Evolutionary conservation across 179 eudicot genomes (phyloP).

Genomic region (Heliamphora pulchella): DNA sequence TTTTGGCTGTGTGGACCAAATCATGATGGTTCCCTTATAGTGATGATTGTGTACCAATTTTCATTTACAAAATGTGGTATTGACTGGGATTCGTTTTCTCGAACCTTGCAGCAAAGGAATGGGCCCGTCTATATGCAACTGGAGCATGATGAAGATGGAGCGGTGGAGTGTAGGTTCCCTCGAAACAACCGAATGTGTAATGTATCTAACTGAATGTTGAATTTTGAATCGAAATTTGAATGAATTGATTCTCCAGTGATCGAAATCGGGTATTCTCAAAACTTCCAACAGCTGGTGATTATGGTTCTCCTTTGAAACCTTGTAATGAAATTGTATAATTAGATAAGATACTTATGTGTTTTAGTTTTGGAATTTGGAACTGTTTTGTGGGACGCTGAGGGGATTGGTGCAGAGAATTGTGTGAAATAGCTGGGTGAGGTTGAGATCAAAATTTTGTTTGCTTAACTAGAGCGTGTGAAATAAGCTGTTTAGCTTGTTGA

Average conservation of each 20-base stretch:
- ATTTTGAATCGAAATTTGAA: slow-evolving; percentile 15
- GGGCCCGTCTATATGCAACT: slow-evolving; percentile 61
- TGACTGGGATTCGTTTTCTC: slow-evolving; percentile 1
- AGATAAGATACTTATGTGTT: not conserved
- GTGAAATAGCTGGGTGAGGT: not conserved
- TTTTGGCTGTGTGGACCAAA: not conserved
- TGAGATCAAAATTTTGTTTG: not conserved
- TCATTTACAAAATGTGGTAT: not conserved
- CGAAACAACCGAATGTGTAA: slow-evolving; percentile 21
- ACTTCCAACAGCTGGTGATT: not conserved
- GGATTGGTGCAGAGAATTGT: not conserved
- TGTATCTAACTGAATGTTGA: slow-evolving; percentile 19
- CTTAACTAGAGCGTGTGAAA: not conserved
- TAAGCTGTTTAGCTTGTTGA: not conserved
- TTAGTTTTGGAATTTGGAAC: not conserved
- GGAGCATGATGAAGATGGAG: slow-evolving; percentile 45
- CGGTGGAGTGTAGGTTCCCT: not conserved
- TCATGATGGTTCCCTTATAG: not conserved
- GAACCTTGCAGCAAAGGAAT: slow-evolving; percentile 65
- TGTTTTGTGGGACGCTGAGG: not conserved
- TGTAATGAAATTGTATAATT: slow-evolving; percentile 11
- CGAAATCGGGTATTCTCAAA: not conserved
- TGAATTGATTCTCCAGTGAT: not conserved
- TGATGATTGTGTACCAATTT: not conserved
- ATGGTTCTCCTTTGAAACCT: not conserved